These are phyloP conservation scores for Debaryomyces robertsiae DNA, from an alignment of 1,139 yeast species.

Conservation along the genomic window DNA sequence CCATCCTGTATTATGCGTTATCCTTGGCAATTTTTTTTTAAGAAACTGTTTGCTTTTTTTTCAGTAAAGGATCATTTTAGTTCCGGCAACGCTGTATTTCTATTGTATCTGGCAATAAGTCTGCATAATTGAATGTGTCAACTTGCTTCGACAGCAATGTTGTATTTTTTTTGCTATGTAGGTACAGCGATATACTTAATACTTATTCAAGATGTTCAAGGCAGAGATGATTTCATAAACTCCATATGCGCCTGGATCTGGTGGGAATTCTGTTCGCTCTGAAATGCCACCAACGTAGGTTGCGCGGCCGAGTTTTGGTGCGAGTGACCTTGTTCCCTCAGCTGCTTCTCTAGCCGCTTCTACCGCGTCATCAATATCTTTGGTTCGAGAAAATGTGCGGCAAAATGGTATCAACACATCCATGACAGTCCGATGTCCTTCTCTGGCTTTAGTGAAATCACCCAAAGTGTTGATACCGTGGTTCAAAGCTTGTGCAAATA, in stretches of 20 bases:
- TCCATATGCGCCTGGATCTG: constrained; percentile 50
- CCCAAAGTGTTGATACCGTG: constrained; percentile 37
- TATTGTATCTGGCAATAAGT: no score
- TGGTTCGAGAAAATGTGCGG: constrained; percentile 26
- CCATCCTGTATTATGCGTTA: no score
- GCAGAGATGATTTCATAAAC: constrained; percentile 27
- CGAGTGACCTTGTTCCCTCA: constrained; percentile 41
- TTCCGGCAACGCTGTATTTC: no score
- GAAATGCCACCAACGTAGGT: constrained; percentile 43
- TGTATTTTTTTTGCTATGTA: no score
- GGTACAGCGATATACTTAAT: no score
- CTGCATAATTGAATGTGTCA: no score
- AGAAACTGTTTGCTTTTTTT: no score
- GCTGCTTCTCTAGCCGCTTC: constrained; percentile 40
- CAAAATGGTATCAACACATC: constrained; percentile 56
- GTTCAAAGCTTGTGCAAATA: constrained; percentile 30
- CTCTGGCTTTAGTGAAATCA: constrained; percentile 49
- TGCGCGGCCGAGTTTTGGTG: constrained; percentile 51
- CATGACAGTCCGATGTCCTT: constrained; percentile 56
- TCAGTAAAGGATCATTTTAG: no score
- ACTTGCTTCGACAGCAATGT: no score
- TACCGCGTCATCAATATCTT: constrained; percentile 31
- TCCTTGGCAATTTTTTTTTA: no score
- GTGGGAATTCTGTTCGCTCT: constrained; percentile 30
- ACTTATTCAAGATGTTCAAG: constrained; percentile 11